Conservation (phyloP, 2,329 filamentous ascomycete genomes). For the Trichoderma sp. region DNA sequence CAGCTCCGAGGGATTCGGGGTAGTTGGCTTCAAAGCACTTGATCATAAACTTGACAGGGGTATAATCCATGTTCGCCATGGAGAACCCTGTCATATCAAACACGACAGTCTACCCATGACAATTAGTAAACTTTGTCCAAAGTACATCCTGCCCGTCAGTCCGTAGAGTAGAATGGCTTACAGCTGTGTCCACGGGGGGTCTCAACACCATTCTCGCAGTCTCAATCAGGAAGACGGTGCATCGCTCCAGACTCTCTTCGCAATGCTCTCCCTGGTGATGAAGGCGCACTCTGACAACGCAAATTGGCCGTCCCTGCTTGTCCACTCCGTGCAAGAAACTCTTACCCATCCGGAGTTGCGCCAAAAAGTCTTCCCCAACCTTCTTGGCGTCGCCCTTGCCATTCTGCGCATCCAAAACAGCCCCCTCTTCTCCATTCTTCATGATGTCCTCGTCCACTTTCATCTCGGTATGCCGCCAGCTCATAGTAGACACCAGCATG, state of each 20-base stretch:
- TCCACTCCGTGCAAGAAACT: constrained; percentile 89
- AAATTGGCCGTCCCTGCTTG: constrained; percentile 82
- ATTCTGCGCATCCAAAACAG: constrained; percentile 61
- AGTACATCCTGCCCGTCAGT: neutral
- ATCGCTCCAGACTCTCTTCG: constrained; percentile 80
- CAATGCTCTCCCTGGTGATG: constrained; percentile 83
- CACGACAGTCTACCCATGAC: constrained; percentile 69
- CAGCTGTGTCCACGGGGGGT: constrained; percentile 85
- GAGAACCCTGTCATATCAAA: constrained; percentile 97
- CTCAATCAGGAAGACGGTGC: constrained; percentile 93
- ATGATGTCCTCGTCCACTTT: constrained; percentile 90
- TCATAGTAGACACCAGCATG: constrained; percentile 93
- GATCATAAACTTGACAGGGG: constrained; percentile 98
- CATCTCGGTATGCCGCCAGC: constrained; percentile 83
- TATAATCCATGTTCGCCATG: constrained; percentile 97
- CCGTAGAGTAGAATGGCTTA: constrained; percentile 52
- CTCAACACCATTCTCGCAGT: constrained; percentile 82
- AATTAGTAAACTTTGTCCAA: neutral
- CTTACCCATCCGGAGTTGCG: constrained; percentile 86
- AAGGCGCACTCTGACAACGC: constrained; percentile 78
- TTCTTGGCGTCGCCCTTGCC: constrained; percentile 66
- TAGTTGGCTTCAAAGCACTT: constrained; percentile 99
- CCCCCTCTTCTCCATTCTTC: constrained; percentile 70
- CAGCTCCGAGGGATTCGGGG: constrained; percentile 85
- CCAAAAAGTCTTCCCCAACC: constrained; percentile 71